Base-by-base conservation (phyloP, 208 protist genomes). In the Jaenimonas drosophilae region DNA sequence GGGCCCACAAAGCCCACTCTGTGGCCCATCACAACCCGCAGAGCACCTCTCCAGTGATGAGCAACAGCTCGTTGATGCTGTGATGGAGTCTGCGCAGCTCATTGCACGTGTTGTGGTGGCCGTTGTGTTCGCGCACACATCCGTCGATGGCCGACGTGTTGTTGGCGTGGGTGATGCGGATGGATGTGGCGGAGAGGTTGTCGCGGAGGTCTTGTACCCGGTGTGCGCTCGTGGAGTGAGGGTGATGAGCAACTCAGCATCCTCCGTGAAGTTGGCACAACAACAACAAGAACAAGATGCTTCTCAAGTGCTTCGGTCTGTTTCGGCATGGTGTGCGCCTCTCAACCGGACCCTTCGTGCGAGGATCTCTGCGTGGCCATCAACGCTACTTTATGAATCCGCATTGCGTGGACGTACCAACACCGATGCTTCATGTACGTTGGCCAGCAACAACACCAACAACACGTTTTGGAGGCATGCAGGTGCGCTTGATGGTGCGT, bases 391-490 rank as follows among this genome's bases (percentile, higher is more conserved):
- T n/a, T n/a, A n/a, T n/a, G n/a, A n/a, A n/a, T n/a, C n/a, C n/a
- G n/a, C n/a, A n/a, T n/a, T n/a, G n/a, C n/a, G n/a, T n/a, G n/a
- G n/a, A n/a, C n/a, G n/a, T n/a, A n/a, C n/a, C n/a, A n/a, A n/a
- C n/a, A n/a, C n/a, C n/a, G n/a, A n/a, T n/a, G n/a, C n/a, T n/a
- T n/a, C n/a, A n/a, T n/a, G n/a, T n/a, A n/a, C n/a, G n/a, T n/a
- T n/a, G n/a, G n/a, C n/a, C n/a, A 34, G 31, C 31, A 34, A 14
- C 31, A 34, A 34, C n/a, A n/a, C n/a, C n/a, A n/a, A n/a, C n/a
- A n/a, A n/a, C n/a, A n/a, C n/a, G 14, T 67, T 86, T 12, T 91
- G 72, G 68, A 64, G 82, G 3, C 74, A 86, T 31, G 34, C 45
- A 2, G 42, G 30, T n/a, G 56, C 75, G 0, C 56, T 88, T 6